Percentiles rank a stretch among this genome's conserved stretches.
Conservation (phyloP, 2,329 filamentous ascomycete genomes). For the Cryphonectria japonica region DNA sequence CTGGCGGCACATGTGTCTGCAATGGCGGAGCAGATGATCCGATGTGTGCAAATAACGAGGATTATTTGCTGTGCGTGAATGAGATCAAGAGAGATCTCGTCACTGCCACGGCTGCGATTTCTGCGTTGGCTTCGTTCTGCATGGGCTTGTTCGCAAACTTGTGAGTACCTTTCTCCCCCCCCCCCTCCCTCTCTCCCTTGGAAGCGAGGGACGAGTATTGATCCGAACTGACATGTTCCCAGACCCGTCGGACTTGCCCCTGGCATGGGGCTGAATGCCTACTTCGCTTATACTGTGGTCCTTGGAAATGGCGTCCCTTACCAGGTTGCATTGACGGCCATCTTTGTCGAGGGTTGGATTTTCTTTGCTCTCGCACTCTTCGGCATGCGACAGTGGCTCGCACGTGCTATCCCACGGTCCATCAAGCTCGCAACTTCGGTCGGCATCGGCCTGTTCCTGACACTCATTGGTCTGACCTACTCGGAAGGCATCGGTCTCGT, state of each 20-base stretch:
- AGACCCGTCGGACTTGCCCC: conserved; percentile 71
- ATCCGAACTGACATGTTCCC: conserved; percentile 1
- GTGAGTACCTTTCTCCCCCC: conserved; percentile 40
- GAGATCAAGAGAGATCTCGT: conserved; percentile 77
- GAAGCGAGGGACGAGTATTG: background rate
- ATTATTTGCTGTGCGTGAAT: conserved; percentile 66
- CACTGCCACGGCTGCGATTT: conserved; percentile 82
- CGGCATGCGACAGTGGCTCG: conserved; percentile 86
- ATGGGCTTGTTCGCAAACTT: conserved; percentile 85
- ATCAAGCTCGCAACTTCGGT: conserved; percentile 88
- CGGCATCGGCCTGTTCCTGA: conserved; percentile 83
- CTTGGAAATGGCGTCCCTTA: conserved; percentile 58
- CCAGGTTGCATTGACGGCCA: conserved; percentile 76
- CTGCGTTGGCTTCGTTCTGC: conserved; percentile 76
- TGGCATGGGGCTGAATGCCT: conserved; percentile 84
- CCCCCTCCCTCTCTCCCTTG: too few species aligned
- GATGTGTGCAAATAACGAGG: conserved; percentile 56
- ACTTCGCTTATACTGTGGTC: conserved; percentile 71
- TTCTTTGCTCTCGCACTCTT: conserved; percentile 80
- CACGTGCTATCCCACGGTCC: conserved; percentile 77
- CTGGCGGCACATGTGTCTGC: conserved; percentile 78
- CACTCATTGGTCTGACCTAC: conserved; percentile 77
- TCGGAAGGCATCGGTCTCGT: conserved; percentile 81
- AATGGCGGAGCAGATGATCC: conserved; percentile 54
- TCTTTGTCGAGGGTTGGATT: conserved; percentile 86